phyloP scores from a whole-genome alignment of 768 basidiomycete genomes.

The Kondoa malvinella region DNA sequence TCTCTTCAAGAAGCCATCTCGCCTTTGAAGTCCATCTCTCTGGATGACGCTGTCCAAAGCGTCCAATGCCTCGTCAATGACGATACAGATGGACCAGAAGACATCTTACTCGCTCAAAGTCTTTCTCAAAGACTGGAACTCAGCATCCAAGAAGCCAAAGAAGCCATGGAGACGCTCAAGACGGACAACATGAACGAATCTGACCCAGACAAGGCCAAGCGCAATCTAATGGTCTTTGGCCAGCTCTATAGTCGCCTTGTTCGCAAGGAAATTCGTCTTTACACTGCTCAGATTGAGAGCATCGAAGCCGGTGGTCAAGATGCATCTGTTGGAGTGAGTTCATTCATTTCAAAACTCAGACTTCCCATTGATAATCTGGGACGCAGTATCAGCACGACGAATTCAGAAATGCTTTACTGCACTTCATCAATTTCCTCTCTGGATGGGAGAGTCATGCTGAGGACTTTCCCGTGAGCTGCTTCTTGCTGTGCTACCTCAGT shows the following conservation, averaged over 20 bases:
- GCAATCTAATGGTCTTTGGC: not conserved
- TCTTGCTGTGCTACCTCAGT: not conserved
- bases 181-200: not conserved
- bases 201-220: not conserved
- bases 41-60: not conserved
- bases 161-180: not conserved
- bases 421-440: not conserved
- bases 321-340: not conserved
- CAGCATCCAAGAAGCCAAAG: not conserved
- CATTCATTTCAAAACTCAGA: too few relatives aligned
- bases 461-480: not conserved
- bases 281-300: not conserved
- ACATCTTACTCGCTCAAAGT: not conserved
- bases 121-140: not conserved
- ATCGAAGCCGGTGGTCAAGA: not conserved
- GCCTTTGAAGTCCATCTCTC: not conserved
- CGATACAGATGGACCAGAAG: not conserved
- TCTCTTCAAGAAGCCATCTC: too few relatives aligned
- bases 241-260: not conserved
- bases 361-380: too few relatives aligned
- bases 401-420: not conserved
- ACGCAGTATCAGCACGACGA: not conserved
- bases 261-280: not conserved
- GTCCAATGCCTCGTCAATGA: not conserved
- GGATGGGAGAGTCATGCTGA: not conserved